Percentiles rank a stretch among this genome's conserved stretches.
Evolutionary conservation across 768 basidiomycete genomes (phyloP).

Genomic region (Arthromyces matolae): DNA sequence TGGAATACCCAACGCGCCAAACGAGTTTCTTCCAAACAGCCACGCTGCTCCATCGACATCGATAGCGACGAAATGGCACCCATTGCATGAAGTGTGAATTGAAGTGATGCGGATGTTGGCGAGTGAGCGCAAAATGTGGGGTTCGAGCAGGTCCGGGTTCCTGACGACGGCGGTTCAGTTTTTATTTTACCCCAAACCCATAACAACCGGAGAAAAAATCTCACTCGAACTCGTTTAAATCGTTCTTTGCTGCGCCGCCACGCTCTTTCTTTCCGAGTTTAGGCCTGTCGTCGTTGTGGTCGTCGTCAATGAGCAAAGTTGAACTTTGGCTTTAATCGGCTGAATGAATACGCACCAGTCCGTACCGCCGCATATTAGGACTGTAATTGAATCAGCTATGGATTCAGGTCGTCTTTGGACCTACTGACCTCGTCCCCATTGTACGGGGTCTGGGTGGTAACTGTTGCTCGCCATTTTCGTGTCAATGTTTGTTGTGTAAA

Average conservation of each 20-base stretch:
- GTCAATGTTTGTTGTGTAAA: constrained; percentile 12
- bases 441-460: constrained; percentile 3
- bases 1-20: constrained; percentile 43
- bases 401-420: background rate
- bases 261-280: constrained; percentile 75
- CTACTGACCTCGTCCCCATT: constrained; percentile 15
- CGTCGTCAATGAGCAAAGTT: no score
- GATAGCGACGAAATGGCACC: constrained; percentile 73
- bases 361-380: constrained; percentile 81
- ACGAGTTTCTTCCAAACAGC: constrained; percentile 85
- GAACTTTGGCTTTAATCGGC: background rate
- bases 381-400: constrained; percentile 34
- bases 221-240: constrained; percentile 37
- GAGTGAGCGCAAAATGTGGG: constrained; percentile 86
- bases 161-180: constrained; percentile 21
- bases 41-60: constrained; percentile 79
- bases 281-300: constrained; percentile 46
- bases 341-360: constrained; percentile 61
- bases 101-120: constrained; percentile 72
- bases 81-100: constrained; percentile 71
- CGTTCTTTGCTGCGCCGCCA: constrained; percentile 41
- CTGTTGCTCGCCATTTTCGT: constrained; percentile 14
- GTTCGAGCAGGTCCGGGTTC: constrained; percentile 81
- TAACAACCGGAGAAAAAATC: constrained; percentile 20
- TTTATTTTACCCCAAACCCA: no score